Conservation (phyloP, 345 rosid species). For the Psidium guajava region DNA sequence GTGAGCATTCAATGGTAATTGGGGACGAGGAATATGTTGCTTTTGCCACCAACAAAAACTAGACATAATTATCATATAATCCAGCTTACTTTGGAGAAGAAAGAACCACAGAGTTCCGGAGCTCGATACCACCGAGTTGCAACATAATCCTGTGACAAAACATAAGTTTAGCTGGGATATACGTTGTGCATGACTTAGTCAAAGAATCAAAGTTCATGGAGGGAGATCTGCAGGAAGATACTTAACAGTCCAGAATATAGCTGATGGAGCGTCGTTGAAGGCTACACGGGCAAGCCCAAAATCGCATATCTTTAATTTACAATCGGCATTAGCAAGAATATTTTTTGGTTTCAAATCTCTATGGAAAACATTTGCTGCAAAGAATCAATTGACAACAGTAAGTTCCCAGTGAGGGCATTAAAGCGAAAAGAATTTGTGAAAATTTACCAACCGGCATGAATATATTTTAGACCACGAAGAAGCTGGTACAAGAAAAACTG, state of each 20-base stretch:
- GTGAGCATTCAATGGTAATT: not conserved
- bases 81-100: conserved; percentile 83
- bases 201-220: not conserved
- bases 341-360: conserved; percentile 97
- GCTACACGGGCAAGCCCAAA: conserved; percentile 98
- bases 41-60: not conserved
- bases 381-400: not conserved
- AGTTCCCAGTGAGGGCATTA: not conserved
- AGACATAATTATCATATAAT: not conserved
- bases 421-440: not conserved
- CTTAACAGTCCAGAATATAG: conserved; percentile 95
- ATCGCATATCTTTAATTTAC: conserved; percentile 96
- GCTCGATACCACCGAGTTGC: conserved; percentile 99
- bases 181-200: not conserved
- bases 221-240: conserved; percentile 6
- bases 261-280: conserved; percentile 91
- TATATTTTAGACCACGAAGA: conserved; percentile 91
- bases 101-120: conserved; percentile 97
- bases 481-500: conserved; percentile 97
- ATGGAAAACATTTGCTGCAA: conserved; percentile 90
- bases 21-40: not conserved
- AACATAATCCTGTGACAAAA: conserved; percentile 66
- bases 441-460: conserved; percentile 61
- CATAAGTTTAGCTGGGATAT: not conserved
- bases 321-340: conserved; percentile 95